Evolutionary conservation across 2,329 filamentous ascomycete genomes (phyloP), one percentile per base, ranked within the genome.

Genomic region (Daldinia eschscholtzii): DNA sequence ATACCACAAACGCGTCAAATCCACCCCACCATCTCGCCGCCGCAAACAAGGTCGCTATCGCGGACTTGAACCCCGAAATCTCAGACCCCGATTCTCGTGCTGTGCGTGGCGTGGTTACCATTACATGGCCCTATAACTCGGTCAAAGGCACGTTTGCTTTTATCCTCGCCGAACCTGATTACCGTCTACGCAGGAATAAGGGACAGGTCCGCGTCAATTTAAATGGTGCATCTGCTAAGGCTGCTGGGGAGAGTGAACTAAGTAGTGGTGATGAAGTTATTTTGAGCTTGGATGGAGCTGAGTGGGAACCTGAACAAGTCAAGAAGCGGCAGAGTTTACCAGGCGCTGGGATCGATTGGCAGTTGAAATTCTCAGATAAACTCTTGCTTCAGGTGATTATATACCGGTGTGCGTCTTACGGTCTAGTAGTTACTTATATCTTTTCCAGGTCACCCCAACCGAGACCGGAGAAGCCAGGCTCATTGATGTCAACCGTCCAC

Each of bases 101-200:
- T 12, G 80, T 97, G 35, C 86, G 88, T 65, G 94, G 92, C 42
- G 84, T 92, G 15, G 88, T 98, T 23, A 95, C 93, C 7, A 88
- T 98, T 39, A 90, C 93, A 65, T 98, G 95, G 94, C 95, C 95
- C 0, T 98, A 93, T 80, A 97, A 92, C 71, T 92, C 91, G 23
- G 89, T 93, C 28, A 91, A 87, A 33, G 88, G 87, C 60, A 89
- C 89, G 42, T 87, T 94, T 72, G 91, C 93, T 28, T 90, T 98
- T 57, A 87, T 97, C 20, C 87, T 98, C 37, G 92, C 92, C 52
- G 94, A 98, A 75, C 89, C 90, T 52, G 93, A 98, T 78, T 92
- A 94, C 76, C 91, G 93, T 55, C 85, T 95, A 57, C 92, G 95
- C 63, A 88, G 89, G 70, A 85, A 86, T 44, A 91, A 88, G 72